These are phyloP conservation scores for Barnettozyma sucrosica DNA, from an alignment of 805 yeast genomes.

Conservation along the genomic window DNA sequence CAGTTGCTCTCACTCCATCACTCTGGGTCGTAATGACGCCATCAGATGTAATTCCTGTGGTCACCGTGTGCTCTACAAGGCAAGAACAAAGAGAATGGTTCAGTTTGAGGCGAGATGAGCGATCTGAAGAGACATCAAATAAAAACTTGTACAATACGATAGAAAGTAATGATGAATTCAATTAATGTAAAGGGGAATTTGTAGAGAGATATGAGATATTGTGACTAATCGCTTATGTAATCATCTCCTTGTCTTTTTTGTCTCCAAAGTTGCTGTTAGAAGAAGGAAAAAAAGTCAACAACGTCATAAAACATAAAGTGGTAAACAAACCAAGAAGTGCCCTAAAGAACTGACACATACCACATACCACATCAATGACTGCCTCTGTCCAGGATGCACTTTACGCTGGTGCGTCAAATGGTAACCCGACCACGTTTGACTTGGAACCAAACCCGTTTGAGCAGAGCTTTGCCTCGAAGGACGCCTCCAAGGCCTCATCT, in stretches of 20 bases:
- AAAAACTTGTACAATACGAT: neutral
- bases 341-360: neutral
- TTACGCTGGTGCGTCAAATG: neutral
- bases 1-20: constrained; percentile 86
- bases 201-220: too few species aligned
- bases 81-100: constrained; percentile 95
- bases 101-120: constrained; percentile 72
- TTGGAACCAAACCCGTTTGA: constrained; percentile 95
- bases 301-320: constrained; percentile 11
- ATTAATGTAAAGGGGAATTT: too few species aligned
- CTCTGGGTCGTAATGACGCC: constrained; percentile 88
- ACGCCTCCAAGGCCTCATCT: constrained; percentile 24
- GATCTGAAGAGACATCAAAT: neutral
- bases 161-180: neutral
- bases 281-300: neutral
- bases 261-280: neutral
- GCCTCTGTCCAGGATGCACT: neutral
- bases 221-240: too few species aligned
- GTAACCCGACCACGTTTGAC: constrained; percentile 43
- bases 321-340: constrained; percentile 5
- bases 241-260: too few species aligned
- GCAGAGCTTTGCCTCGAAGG: constrained; percentile 79
- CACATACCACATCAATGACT: neutral
- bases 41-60: constrained; percentile 99
- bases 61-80: constrained; percentile 94